Conservation (phyloP, 352 stramenopile species). For the Phytophthora ohioensis region DNA sequence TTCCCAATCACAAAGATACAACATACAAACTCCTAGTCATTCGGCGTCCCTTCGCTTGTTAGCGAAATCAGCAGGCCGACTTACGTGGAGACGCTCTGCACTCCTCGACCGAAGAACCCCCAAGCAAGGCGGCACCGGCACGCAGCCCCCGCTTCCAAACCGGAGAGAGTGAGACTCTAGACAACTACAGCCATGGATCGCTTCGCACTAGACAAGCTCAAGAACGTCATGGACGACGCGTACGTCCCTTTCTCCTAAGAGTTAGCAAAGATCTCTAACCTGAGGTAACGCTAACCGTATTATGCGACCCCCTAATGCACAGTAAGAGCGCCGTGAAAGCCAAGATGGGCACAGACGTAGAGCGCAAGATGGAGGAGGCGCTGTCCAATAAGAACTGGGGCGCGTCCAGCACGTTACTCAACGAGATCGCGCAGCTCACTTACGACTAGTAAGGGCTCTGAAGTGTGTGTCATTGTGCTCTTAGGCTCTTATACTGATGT, state of each 20-base stretch:
- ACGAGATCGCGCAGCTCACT: slow-evolving; percentile 98
- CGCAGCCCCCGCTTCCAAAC: background rate
- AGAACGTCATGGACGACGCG: slow-evolving; percentile 91
- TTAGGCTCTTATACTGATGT: slow-evolving; percentile 7
- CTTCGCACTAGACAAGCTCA: slow-evolving; percentile 86
- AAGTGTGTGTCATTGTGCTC: slow-evolving; percentile 4
- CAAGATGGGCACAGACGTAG: slow-evolving; percentile 88
- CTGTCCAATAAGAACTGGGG: slow-evolving; percentile 99
- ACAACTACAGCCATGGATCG: slow-evolving; percentile 70
- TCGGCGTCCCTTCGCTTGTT: slow-evolving; percentile 30
- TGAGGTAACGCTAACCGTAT: slow-evolving; percentile 9
- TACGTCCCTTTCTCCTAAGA: slow-evolving; percentile 45
- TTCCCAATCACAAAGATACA: slow-evolving; percentile 22
- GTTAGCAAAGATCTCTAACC: background rate
- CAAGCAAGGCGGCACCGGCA: slow-evolving; percentile 1
- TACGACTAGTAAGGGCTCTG: slow-evolving; percentile 91
- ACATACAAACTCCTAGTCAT: slow-evolving; percentile 39
- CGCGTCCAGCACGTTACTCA: slow-evolving; percentile 97
- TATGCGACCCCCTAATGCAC: slow-evolving; percentile 3
- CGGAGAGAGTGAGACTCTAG: slow-evolving; percentile 5
- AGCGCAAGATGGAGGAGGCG: slow-evolving; percentile 93
- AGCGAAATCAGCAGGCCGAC: slow-evolving; percentile 24
- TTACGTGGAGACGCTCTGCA: slow-evolving; percentile 21
- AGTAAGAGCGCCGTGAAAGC: slow-evolving; percentile 90
- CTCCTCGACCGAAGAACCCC: slow-evolving; percentile 18